Percentiles rank a stretch among this genome's conserved stretches.
phyloP scores from a whole-genome alignment of 306 rosid genomes.

The Prunus mume region DNA sequence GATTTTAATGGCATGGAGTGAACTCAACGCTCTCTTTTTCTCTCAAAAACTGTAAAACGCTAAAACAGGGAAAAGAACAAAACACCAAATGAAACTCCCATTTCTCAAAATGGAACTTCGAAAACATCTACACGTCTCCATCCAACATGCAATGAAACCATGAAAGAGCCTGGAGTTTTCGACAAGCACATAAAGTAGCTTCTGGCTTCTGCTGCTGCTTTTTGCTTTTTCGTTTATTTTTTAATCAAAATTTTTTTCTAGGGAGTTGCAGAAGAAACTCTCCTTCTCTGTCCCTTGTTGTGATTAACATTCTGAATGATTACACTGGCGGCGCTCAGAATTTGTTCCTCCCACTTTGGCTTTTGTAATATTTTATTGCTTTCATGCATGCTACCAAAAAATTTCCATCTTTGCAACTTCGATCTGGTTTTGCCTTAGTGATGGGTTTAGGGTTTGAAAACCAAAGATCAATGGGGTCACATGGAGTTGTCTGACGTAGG shows the following conservation, averaged over 20 bases:
- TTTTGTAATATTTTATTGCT: conserved; percentile 12
- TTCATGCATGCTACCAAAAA: conserved; percentile 8
- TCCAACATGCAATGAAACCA: conserved; percentile 34
- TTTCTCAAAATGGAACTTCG: conserved; percentile 16
- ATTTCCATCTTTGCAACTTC: conserved; percentile 1
- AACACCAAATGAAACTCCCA: background rate
- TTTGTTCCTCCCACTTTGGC: conserved; percentile 62
- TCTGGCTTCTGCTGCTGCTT: background rate
- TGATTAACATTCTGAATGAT: conserved; percentile 64
- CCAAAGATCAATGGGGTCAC: conserved; percentile 57
- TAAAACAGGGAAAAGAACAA: background rate
- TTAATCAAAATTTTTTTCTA: background rate
- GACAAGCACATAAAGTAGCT: background rate
- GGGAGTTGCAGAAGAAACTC: conserved; percentile 39
- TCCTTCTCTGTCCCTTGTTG: conserved; percentile 23
- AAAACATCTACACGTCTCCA: conserved; percentile 30
- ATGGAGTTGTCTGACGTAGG: conserved; percentile 65
- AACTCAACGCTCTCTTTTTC: background rate
- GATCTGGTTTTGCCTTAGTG: conserved; percentile 16
- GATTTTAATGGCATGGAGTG: conserved; percentile 5
- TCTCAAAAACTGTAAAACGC: background rate
- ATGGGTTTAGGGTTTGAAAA: conserved; percentile 39
- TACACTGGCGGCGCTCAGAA: conserved; percentile 92
- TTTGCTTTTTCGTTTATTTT: background rate
- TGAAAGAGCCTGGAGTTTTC: conserved; percentile 1